phyloP scores from a whole-genome alignment of 164 flowering plant genomes.

The Echeveria elegans region DNA sequence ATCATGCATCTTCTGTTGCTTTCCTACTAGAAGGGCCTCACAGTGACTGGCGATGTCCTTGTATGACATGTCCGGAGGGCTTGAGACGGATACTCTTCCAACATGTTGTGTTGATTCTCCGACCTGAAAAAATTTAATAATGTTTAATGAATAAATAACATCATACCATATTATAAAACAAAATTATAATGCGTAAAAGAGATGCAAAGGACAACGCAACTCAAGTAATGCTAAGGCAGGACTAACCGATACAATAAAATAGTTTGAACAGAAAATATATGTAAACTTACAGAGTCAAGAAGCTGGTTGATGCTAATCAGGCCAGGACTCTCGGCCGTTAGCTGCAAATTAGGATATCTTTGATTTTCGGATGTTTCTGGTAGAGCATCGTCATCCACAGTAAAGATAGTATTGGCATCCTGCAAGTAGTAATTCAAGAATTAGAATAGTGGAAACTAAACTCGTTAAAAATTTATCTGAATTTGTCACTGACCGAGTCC shows the following conservation, averaged over 20 bases:
- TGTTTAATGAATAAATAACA: neutral
- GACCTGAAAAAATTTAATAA: slow-evolving; percentile 30
- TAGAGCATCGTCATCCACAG: slow-evolving; percentile 44
- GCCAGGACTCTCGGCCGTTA: slow-evolving; percentile 22
- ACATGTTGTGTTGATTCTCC: slow-evolving; percentile 69
- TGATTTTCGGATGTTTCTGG: slow-evolving; percentile 39
- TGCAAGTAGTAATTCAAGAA: neutral
- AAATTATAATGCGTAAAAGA: neutral
- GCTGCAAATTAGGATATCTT: slow-evolving; percentile 17
- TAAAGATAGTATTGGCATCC: slow-evolving; percentile 9
- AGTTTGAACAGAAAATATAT: neutral
- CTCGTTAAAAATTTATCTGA: neutral
- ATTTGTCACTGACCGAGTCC: slow-evolving; percentile 9
- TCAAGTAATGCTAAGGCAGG: neutral
- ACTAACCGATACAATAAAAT: neutral
- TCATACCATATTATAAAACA: neutral
- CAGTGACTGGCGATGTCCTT: slow-evolving; percentile 81
- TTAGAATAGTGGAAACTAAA: neutral
- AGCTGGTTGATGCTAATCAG: slow-evolving; percentile 87
- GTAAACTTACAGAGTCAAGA: slow-evolving; percentile 70
- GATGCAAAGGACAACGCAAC: neutral
- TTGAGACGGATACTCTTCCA: slow-evolving; percentile 65
- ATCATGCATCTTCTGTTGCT: slow-evolving; percentile 73
- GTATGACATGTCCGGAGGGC: slow-evolving; percentile 61
- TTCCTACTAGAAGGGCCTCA: slow-evolving; percentile 70